Conservation (phyloP, 768 basidiomycete genomes). For the Amanita inopinata region DNA sequence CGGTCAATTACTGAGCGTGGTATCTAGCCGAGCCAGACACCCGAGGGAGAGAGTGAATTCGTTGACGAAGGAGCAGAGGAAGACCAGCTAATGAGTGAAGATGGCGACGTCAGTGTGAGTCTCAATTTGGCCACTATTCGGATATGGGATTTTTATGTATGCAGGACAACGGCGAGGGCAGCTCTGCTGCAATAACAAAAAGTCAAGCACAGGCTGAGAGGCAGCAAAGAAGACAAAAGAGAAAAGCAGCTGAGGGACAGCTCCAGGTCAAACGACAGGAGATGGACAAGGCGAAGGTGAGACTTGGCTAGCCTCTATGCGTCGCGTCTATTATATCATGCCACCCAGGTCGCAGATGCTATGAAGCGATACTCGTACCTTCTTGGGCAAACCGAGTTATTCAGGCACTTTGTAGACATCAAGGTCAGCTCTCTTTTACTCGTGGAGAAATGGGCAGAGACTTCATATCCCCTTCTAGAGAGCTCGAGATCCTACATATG, state of each 20-base stretch:
- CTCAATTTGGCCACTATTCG: not conserved
- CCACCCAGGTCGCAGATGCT: slow-evolving; percentile 70
- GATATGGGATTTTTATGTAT: slow-evolving; percentile 8
- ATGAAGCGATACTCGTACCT: slow-evolving; percentile 96
- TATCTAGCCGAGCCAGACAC: slow-evolving; percentile 50
- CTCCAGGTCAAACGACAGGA: slow-evolving; percentile 64
- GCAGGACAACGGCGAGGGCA: slow-evolving; percentile 9
- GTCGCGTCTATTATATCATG: slow-evolving; percentile 11
- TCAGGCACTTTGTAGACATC: slow-evolving; percentile 97
- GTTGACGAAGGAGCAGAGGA: slow-evolving; percentile 50
- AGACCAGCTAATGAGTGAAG: slow-evolving; percentile 52
- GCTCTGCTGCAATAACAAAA: slow-evolving; percentile 24
- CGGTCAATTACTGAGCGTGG: not conserved
- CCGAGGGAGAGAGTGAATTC: slow-evolving; percentile 69
- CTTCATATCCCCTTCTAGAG: slow-evolving; percentile 33
- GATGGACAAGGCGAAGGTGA: slow-evolving; percentile 84
- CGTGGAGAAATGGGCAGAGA: slow-evolving; percentile 1
- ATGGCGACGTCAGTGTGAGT: slow-evolving; percentile 26
- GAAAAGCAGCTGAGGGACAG: slow-evolving; percentile 63
- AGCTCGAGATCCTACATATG: slow-evolving; percentile 89
- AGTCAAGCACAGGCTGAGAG: slow-evolving; percentile 21
- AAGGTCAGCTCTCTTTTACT: slow-evolving; percentile 46
- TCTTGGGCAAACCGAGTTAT: slow-evolving; percentile 96
- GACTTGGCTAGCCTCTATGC: slow-evolving; percentile 6
- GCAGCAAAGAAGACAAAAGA: slow-evolving; percentile 33